A percentile compares a stretch with the other conserved stretches of the same genome.
Evolutionary conservation across 164 flowering plant genomes (phyloP).

Genomic region (Platanus orientalis): DNA sequence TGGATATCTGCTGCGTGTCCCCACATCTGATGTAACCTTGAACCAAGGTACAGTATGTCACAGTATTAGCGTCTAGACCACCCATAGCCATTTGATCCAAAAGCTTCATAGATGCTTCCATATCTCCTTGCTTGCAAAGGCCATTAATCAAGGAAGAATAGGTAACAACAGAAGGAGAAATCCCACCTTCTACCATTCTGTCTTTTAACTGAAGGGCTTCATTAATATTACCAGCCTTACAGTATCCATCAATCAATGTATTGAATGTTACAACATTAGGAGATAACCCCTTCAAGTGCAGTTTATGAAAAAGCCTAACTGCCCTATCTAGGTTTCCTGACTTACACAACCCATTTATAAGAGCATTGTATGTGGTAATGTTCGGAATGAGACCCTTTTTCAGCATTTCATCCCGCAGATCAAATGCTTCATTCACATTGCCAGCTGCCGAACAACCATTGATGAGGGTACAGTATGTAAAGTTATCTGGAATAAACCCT

Average conservation of each 20-base stretch:
- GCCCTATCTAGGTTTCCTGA: constrained; percentile 71
- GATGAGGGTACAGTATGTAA: constrained; percentile 65
- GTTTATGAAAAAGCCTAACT: constrained; percentile 55
- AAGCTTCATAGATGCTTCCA: constrained; percentile 29
- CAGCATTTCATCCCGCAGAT: constrained; percentile 69
- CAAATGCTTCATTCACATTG: constrained; percentile 66
- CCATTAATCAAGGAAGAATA: constrained; percentile 48
- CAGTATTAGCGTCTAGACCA: constrained; percentile 21
- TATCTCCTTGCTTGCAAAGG: constrained; percentile 40
- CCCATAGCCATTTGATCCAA: constrained; percentile 38
- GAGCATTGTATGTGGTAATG: constrained; percentile 61
- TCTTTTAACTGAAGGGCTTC: constrained; percentile 53
- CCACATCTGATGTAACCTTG: constrained; percentile 23
- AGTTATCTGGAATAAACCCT: constrained; percentile 74
- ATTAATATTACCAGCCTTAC: constrained; percentile 35
- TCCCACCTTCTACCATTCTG: constrained; percentile 54
- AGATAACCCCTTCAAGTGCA: constrained; percentile 45
- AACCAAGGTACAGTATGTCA: constrained; percentile 21
- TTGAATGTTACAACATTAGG: constrained; percentile 68
- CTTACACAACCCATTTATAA: constrained; percentile 75
- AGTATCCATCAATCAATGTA: constrained; percentile 58
- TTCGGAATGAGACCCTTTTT: constrained; percentile 56
- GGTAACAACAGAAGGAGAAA: constrained; percentile 46
- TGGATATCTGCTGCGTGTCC: constrained; percentile 18
- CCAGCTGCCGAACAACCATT: constrained; percentile 58